Base-by-base conservation (phyloP, 2,329 filamentous ascomycete species). In the Stagonosporopsis chrysanthemi region DNA sequence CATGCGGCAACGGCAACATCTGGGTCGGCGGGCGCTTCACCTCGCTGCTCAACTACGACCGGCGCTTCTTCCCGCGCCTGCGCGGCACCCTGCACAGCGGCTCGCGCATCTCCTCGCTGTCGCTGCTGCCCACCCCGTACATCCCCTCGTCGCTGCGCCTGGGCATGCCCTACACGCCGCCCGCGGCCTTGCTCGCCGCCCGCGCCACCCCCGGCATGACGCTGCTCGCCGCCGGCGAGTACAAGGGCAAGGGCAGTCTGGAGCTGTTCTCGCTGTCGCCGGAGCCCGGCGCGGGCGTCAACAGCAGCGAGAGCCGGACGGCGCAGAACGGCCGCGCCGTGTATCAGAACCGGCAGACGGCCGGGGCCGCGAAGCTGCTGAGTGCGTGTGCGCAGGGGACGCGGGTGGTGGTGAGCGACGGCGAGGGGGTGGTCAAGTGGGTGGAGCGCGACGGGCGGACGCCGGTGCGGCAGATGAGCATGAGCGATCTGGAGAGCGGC, bases 1-100 rank as follows among this genome's bases (percentile, higher is more conserved):
- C 79, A 8, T 81, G 85, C 60, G 81, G 87, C 17, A 90, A 91
- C 46, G 84, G 89, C 57, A 90, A 95, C 28, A 95, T 98, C 38
- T 94, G 93, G 79, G 87, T 97, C 33, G 91, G 90, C 4, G 94
- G 94, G 0, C 86, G 94, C 15, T 97, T 97, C 72, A 90, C 92
- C 4, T 93, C 88, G 67, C 91, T 97, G 54, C 80, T 97, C 3
- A 89, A 92, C 71, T 98, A 97, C 77, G 92, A 97, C 71, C 86
- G 92, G 3, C 88, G 94, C 41, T 91, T 86, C 75, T 96, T 97
- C 68, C 91, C 92, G 0, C 85, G 85, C 15, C 84, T 97, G 7
- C 84, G 87, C 58, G 88, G 87, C 6, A 91, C 91, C 0, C 88
- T 97, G 9, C 88, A 96, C 75, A 96, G 92, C 0, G 93, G 93